Conservation (phyloP, 2,329 filamentous ascomycete species). For the Botrytis deweyae region DNA sequence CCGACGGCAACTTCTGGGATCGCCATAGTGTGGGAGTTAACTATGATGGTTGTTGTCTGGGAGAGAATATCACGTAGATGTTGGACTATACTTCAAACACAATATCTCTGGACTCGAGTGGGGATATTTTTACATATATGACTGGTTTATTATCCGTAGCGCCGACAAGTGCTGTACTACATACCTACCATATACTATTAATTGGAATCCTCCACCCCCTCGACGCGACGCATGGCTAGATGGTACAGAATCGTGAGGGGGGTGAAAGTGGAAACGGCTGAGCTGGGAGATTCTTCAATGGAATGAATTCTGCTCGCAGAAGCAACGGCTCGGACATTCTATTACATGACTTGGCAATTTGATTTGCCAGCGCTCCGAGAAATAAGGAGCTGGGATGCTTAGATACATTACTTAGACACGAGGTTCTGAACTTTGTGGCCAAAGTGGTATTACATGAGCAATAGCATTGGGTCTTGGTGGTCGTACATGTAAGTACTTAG, state of each 20-base stretch:
- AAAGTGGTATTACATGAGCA: not conserved
- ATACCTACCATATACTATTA: not conserved
- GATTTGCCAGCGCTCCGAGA: not conserved
- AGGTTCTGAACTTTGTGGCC: not conserved
- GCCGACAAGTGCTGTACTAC: not conserved
- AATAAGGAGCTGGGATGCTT: not conserved
- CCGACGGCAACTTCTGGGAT: slow-evolving; percentile 6
- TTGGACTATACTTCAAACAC: not conserved
- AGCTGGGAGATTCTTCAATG: not conserved
- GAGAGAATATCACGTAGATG: not conserved
- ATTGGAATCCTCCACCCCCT: too few relatives aligned
- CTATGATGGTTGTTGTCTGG: not conserved
- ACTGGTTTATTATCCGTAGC: not conserved
- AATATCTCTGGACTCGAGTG: not conserved
- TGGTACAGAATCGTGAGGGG: not conserved
- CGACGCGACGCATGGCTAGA: not conserved
- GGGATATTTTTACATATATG: slow-evolving; percentile 15
- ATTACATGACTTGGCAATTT: slow-evolving; percentile 5
- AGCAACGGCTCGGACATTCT: not conserved
- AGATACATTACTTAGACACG: not conserved
- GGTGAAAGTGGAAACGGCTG: not conserved
- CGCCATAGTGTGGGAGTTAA: not conserved
- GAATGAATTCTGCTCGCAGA: not conserved
- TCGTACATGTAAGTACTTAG: not conserved
- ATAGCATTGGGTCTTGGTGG: not conserved